Evolutionary conservation across 768 basidiomycete species (phyloP), one percentile per base, ranked within the genome.

Genomic region (Collybiopsis confluens): DNA sequence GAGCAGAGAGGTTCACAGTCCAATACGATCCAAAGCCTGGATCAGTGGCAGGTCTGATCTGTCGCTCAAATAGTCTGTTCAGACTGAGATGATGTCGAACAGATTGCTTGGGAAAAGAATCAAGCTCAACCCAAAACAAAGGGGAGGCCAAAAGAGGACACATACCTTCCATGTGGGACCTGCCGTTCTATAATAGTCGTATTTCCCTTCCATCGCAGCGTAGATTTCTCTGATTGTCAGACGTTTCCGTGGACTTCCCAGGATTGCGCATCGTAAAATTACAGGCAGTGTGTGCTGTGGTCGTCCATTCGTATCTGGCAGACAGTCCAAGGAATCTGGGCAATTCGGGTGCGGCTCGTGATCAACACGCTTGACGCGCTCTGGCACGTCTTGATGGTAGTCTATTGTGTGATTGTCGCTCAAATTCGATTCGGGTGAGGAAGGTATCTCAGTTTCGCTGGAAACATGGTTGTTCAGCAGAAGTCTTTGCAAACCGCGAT

Each of bases 11-110:
- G 67, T 91, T 91, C n/a, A 92, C 90, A 33, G 89, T 90, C 90
- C 90, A 92, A 64, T 92, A 91, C 10, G 89, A 91, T 20, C 90
- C 90, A 65, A 90, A 90, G 15, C 90, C 90, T 11, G 90, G 90
- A 65, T 91, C 89, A 27, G 88, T 88, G 9, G 87, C 86, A 7
- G 90, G 90, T 46, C 90, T 79, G 18, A 86, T 85, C 60, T 90
- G 87, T 46, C 88, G 79, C 65, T 92, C 90, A 62, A 92, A 92
- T 4, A 92, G 70, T 33, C 88, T 81, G 68, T 91, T 91, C 47
- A 91, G 70, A 10, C 90, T 91, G 35, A 92, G 75, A 68, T 91
- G 90, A 57, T 92, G 90, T 54, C 90, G 80, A 54, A 92, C 89
- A 38, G 90, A 92, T 90, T 92, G 89, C 90, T 92, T 46, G 9